Conservation (phyloP, 768 basidiomycete species). For the Kwoniella europaea region DNA sequence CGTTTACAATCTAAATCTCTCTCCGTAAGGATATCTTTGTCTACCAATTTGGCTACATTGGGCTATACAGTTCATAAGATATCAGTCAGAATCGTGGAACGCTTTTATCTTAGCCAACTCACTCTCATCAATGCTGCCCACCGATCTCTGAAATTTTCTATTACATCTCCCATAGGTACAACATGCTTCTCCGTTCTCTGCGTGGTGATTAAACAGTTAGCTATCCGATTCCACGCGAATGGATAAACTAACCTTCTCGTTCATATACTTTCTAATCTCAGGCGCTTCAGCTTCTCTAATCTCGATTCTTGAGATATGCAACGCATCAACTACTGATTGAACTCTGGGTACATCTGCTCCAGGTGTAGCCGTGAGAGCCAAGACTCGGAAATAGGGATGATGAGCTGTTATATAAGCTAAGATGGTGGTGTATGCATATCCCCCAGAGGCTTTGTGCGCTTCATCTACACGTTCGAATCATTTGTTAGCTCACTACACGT, state of each 20-base stretch:
- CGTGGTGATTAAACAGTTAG: neutral
- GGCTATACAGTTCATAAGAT: conserved; percentile 38
- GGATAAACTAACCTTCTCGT: conserved; percentile 71
- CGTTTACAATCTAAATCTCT: conserved; percentile 64
- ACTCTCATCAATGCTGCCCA: conserved; percentile 78
- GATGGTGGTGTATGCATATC: conserved; percentile 88
- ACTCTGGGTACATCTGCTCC: conserved; percentile 84
- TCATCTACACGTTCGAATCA: conserved; percentile 67
- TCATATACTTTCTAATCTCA: conserved; percentile 82
- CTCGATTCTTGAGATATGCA: conserved; percentile 94
- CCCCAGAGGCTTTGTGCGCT: conserved; percentile 91
- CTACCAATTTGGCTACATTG: conserved; percentile 45
- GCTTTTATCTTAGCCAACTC: conserved; percentile 5
- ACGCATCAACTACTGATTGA: conserved; percentile 83
- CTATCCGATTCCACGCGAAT: neutral
- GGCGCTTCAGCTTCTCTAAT: conserved; percentile 88
- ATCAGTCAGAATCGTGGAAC: neutral
- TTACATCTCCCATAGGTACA: conserved; percentile 72
- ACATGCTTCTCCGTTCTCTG: conserved; percentile 79
- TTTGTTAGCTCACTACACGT: neutral
- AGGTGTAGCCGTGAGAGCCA: conserved; percentile 95
- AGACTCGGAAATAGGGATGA: conserved; percentile 88
- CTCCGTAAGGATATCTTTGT: conserved; percentile 47
- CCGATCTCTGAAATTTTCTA: conserved; percentile 70
- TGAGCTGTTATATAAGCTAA: conserved; percentile 89